Evolutionary conservation across 2,329 filamentous ascomycete genomes (phyloP).

Genomic region (Ustulina deusta): DNA sequence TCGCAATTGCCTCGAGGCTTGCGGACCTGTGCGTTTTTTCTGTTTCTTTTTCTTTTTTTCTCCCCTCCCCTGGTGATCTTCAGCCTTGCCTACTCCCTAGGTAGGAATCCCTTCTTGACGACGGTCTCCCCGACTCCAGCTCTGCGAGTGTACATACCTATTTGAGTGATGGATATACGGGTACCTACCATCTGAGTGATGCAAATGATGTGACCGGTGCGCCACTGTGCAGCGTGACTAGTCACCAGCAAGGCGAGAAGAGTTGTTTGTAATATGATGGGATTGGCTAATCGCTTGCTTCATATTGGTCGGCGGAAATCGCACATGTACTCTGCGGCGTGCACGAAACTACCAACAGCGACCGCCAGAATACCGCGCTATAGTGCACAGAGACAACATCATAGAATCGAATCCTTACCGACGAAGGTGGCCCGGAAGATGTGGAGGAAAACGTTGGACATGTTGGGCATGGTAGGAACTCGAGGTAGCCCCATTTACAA

Average conservation of each 20-base stretch:
- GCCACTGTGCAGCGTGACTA: constrained; percentile 35
- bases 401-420: constrained; percentile 6
- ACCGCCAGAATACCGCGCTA: constrained; percentile 2
- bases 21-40: neutral
- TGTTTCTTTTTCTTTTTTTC: neutral
- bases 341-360: constrained; percentile 4
- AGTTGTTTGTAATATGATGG: constrained; percentile 12
- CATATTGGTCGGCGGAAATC: constrained; percentile 24
- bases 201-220: constrained; percentile 36
- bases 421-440: neutral
- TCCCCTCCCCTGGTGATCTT: neutral
- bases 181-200: constrained; percentile 27
- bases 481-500: neutral
- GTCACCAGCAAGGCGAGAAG: constrained; percentile 29
- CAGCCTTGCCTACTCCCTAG: constrained; percentile 23
- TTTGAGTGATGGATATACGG: constrained; percentile 16
- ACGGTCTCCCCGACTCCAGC: neutral
- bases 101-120: constrained; percentile 4
- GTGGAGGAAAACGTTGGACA: neutral
- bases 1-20: constrained; percentile 4
- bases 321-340: constrained; percentile 16
- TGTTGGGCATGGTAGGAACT: neutral
- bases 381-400: constrained; percentile 2
- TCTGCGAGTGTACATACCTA: constrained; percentile 3
- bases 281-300: constrained; percentile 32